Base-by-base conservation (phyloP, 106 monocot genomes). In the Allium fistulosum region DNA sequence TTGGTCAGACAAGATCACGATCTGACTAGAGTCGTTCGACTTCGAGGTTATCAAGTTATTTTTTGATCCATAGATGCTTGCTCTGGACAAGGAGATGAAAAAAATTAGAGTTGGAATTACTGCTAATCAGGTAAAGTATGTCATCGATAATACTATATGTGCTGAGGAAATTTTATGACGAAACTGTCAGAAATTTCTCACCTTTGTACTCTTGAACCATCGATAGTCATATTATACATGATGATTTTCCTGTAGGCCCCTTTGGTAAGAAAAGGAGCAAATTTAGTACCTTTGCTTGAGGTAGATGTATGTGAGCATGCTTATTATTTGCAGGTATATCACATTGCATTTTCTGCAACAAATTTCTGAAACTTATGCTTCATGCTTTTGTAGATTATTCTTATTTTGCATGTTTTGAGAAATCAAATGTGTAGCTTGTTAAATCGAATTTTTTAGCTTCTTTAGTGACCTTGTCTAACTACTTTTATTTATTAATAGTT, bases 231-330 rank as follows among this genome's bases (percentile, higher is more conserved):
- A 22, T 22, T 22, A 22, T 0, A 22, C 22, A 22, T 22, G 22
- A 22, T 22, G 22, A 22, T 22, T 22, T 14, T 70, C 67, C 66
- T 48, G 61, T 83, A 97, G 96, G 96, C 91, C 74, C 86, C 96
- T 46, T 76, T 97, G 65, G 84, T 91, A 62, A 91, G 84, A 4
- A 91, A 91, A 58, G 84, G 91, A n/a, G 58, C 78, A 65, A 84
- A 50, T 46, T 81, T 87, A 47, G 72, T 87, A 58, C 91, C 91
- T 63, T 80, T 91, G 76, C 70, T 91, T 6, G 91, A 87, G 52
- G 87, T 91, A 52, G 84, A 91, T 79, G 91, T 91, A 22, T 91
- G 91, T 86, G 87, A 91, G 66, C 91, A 91, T 81, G 91, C 87
- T 37, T 91, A 91, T 69, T 91, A 91, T 14, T 64, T n/a, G n/a